Percentiles rank a stretch among this genome's conserved stretches.
phyloP scores from a whole-genome alignment of 2,329 filamentous ascomycete genomes.

The Xylariaceae sp. region DNA sequence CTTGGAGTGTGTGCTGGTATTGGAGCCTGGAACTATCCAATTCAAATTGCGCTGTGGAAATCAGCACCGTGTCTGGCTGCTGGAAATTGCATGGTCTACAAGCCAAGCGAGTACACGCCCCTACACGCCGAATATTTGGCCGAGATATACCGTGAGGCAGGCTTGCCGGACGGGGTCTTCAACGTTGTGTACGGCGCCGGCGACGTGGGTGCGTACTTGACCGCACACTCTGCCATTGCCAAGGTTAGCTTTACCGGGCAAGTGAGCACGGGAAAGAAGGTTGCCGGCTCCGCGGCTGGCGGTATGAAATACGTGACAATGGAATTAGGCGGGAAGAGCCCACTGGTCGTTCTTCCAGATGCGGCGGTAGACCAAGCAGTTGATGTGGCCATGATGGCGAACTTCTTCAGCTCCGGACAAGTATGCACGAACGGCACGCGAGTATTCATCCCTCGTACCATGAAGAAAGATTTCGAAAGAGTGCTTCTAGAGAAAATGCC shows the following conservation, averaged over 20 bases:
- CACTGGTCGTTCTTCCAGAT: slow-evolving; percentile 79
- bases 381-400: slow-evolving; percentile 90
- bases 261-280: slow-evolving; percentile 81
- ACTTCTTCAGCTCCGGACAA: slow-evolving; percentile 90
- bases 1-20: slow-evolving; percentile 86
- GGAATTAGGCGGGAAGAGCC: slow-evolving; percentile 89
- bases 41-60: slow-evolving; percentile 91
- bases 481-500: slow-evolving; percentile 72
- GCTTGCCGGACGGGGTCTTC: slow-evolving; percentile 82
- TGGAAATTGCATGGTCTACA: slow-evolving; percentile 90
- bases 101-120: slow-evolving; percentile 85
- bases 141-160: slow-evolving; percentile 77
- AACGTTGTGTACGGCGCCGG: slow-evolving; percentile 85
- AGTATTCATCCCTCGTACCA: slow-evolving; percentile 75
- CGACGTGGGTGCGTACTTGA: slow-evolving; percentile 76
- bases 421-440: slow-evolving; percentile 93
- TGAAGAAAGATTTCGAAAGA: slow-evolving; percentile 73
- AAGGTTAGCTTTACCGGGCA: slow-evolving; percentile 93
- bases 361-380: slow-evolving; percentile 80
- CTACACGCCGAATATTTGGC: slow-evolving; percentile 80
- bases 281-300: slow-evolving; percentile 75
- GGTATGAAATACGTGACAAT: slow-evolving; percentile 91
- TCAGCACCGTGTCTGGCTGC: slow-evolving; percentile 84
- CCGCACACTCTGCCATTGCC: slow-evolving; percentile 72
- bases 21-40: slow-evolving; percentile 91